Evolutionary conservation across 2,329 filamentous ascomycete genomes (phyloP), one percentile per base, ranked within the genome.

Genomic region (Botrytis medusae): DNA sequence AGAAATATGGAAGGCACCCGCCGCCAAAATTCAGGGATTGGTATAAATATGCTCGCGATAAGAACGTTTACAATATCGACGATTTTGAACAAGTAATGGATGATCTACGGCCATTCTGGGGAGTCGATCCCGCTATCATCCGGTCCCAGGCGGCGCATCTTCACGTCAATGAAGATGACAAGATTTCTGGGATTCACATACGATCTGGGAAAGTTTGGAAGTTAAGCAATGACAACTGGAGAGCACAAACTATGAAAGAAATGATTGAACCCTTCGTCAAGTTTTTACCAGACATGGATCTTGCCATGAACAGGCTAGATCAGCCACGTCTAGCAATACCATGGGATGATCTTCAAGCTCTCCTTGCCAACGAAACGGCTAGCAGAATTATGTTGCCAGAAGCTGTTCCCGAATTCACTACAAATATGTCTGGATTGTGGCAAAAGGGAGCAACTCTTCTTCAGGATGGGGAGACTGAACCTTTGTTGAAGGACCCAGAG

Each of bases 71-170:
- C 72, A 83, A 90, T 16, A 84, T 91, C 57, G 89, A 91, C 77
- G 86, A 89, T 71, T 91, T 90, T 81, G 87, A 90, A 78, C 88
- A 89, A 74, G 88, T 91, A 73, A 89, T 90, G 82, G 86, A 89
- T 75, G 89, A 91, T 78, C 78, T 91, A 71, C 83, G 86, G 63
- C 89, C 89, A 2, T 90, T 88, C 77, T 91, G 88, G 89, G 87
- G 78, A 40, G 74, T 83, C 4, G 77, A 81, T 29, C 82, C 82
- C 12, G 71, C 75, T 10, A 76, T 77, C 3, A 81, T 83, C 51
- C 77, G 82, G 48, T 76, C 83, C 2, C 80, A 89, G 48, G 85
- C 87, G 46, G 80, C 83, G 29, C 80, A 82, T 46, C 81, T 83
- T 67, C 69, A 71, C 46, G 79, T 83, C 18, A 74, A 73, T 22